Base-by-base conservation (phyloP, 768 basidiomycete genomes). In the Hydnomerulius pinastri region DNA sequence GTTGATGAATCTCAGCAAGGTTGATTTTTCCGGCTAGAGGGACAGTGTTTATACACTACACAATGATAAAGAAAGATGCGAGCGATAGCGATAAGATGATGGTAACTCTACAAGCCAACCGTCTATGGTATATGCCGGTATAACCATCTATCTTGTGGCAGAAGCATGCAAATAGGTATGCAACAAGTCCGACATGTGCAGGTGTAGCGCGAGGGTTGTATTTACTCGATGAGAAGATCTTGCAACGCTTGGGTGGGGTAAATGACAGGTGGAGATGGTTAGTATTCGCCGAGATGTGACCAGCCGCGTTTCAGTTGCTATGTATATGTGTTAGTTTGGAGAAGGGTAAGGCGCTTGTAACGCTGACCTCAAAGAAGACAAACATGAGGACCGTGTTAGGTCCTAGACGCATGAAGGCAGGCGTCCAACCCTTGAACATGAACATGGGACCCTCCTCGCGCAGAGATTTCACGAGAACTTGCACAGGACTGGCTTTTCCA, bases 391-490 rank as follows among this genome's bases (percentile, higher is more conserved):
- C 76, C 1, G 91, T 92, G 64, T 92, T 91, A 2, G 90, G 90
- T 24, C 86, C 90, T 36, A 93, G 70, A 41, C 91, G 83, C 58
- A 87, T 81, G 69, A 91, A 93, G 7, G 91, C 87, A 2, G 91
- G 91, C 15, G 88, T 88, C 91, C 91, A 93, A 28, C 91, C 91
- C 65, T 89, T 92, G 70, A 93, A 89, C 46, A 92, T 72, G 65
- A 92, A 92, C 51, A 76, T 73, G 9, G 82, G 77, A 0, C 91
- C 91, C 73, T 93, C 91, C 59, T 85, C 76, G 33, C 77, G 78
- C 29, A 90, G 69, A 4, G 89, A 88, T 36, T 66, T 73, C 24
- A 68, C 71, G 11, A 90, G 66, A 24, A 90, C 75, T 46, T 79
- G 73, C 18, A 80, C 36, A 3, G 82, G 71, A 15, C 71, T 73